Percentiles rank a stretch among this genome's conserved stretches.
These are phyloP conservation scores for Pisolithus tinctorius DNA, from an alignment of 768 basidiomycete genomes.

Conservation along the genomic window DNA sequence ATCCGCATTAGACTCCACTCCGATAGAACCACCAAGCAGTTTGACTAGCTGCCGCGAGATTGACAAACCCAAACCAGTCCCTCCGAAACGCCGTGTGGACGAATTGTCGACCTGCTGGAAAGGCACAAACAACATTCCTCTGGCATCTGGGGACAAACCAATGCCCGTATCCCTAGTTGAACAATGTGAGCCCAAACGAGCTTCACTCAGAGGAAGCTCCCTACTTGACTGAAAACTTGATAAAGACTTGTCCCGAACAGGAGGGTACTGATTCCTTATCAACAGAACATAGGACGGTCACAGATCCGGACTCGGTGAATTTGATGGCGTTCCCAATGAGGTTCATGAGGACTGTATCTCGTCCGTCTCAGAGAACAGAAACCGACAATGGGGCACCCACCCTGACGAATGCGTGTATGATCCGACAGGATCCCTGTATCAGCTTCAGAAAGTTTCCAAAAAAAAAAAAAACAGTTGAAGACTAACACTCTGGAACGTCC, in stretches of 20 bases:
- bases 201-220: background rate
- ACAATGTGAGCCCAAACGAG: background rate
- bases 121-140: constrained; percentile 62
- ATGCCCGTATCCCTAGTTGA: constrained; percentile 60
- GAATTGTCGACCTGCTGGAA: constrained; percentile 79
- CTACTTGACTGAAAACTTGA: constrained; percentile 65
- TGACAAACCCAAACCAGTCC: constrained; percentile 69
- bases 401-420: constrained; percentile 68
- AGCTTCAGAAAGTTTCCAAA: background rate
- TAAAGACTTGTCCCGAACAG: constrained; percentile 37
- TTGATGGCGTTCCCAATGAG: constrained; percentile 73
- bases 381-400: constrained; percentile 21
- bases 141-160: constrained; percentile 58
- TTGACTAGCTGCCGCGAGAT: constrained; percentile 71
- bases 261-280: constrained; percentile 29
- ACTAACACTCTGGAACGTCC: constrained; percentile 57
- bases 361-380: background rate
- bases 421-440: constrained; percentile 60
- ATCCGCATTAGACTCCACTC: constrained; percentile 57
- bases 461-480: background rate
- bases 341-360: constrained; percentile 59
- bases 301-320: constrained; percentile 59
- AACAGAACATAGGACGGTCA: constrained; percentile 54
- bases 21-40: constrained; percentile 70
- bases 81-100: constrained; percentile 68